Evolutionary conservation across 2,329 filamentous ascomycete species (phyloP), one percentile per base, ranked within the genome.

Genomic region (Diaporthe helianthi): DNA sequence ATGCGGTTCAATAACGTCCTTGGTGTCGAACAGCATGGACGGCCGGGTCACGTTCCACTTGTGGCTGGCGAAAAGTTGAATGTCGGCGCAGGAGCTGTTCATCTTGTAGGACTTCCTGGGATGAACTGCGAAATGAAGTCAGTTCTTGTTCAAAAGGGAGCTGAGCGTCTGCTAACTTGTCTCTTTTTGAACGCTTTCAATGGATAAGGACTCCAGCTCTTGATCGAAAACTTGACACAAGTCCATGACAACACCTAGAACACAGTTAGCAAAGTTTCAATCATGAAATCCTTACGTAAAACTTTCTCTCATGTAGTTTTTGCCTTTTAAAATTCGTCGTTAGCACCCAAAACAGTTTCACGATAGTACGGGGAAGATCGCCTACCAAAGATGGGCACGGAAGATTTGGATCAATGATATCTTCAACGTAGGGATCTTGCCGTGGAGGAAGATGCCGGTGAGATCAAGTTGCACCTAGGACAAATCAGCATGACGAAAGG

Each of bases 41-140:
- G 96, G 97, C 3, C 93, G 87, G 0, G 94, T 98, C 65, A 99
- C 94, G 72, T 97, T 98, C 97, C 97, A 99, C 80, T 98, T 99
- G 83, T 98, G 96, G 73, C 92, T 97, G 46, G 96, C 95, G 77
- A 99, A 99, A 12, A 99, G 87, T 67, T 98, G 86, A 72, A 99
- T 98, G 80, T 99, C 96, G 5, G 97, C 96, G 76, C 96, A 98
- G 69, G 95, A 98, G 76, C 94, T 98, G 85, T 99, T 99, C 96
- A 99, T 99, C 89, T 99, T 99, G 89, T 99, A 99, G 5, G 94
- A 98, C 83, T 99, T 99, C 88, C 96, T 89, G 65, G 96, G 96
- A 84, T 99, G 96, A 70, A 99, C 99, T 0, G 96, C 9, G n/a
- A n/a, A n/a, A n/a, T n/a, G n/a, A n/a, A n/a, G n/a, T n/a, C n/a